Base-by-base conservation (phyloP, 23 red algal species). In the Chondrus crispus region DNA sequence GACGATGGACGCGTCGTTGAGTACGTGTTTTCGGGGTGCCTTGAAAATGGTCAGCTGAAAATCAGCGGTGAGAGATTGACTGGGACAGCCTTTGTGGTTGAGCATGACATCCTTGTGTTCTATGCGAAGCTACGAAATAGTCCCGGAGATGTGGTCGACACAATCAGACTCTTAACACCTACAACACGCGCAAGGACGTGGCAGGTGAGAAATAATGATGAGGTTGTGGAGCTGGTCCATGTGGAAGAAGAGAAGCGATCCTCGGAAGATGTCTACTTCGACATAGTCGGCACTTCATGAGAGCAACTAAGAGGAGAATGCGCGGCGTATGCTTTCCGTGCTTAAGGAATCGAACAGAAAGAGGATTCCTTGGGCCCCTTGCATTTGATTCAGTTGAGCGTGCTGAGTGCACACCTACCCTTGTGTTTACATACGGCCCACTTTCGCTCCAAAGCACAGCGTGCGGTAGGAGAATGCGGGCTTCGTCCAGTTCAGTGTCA, bases 1-100 rank as follows among this genome's bases (percentile, higher is more conserved):
- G 77, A 82, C 10, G 77, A 82, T 37, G 77, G 77, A 36, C 48
- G 77, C 42, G 62, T 60, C 20, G 42, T 60, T 26, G 50, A 43
- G 50, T 22, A 55, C 28, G 77, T 12, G 5, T 82, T 82, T 18
- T 20, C 38, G 4, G 77, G 77, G 16, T 2, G 47, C 28, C 24
- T 30, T 3, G 62, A 19, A 8, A 30, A 62, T 39, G 50, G 50
- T 39, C 22, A 54, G n/a, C 10, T 60, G 24, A 38, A 82, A 39
- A 62, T 82, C 46, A 38, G 22, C 12, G 51, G 51, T 54, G 11
- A 32, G 19, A 54, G 20, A 6, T 20, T 82, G 5, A 29, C 42
- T 2, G 77, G 77, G 2, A 18, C 19, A 28, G 51, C 77, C 10
- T 38, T 30, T 2, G 22, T 13, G 6, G 42, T 60, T 52, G 77